Base-by-base conservation (phyloP, 345 rosid genomes). In the Citrus sinensis region DNA sequence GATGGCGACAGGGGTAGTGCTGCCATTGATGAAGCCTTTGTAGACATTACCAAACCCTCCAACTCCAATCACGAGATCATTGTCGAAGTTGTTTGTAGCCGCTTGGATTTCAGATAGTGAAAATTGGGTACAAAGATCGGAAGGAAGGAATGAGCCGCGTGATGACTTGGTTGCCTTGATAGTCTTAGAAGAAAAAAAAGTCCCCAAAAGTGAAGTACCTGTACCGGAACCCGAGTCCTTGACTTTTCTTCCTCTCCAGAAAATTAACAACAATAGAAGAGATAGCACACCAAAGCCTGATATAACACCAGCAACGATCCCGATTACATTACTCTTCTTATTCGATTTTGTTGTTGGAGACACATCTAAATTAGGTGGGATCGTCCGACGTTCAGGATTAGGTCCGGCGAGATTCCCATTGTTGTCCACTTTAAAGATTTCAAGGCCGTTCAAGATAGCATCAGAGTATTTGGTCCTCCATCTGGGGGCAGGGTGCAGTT, bases 381-480 rank as follows among this genome's bases (percentile, higher is more conserved):
- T 5, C 2, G n/a, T 40, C 22, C 0, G n/a, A 17, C 79, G 78
- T 35, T 86, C 59, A 25, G 89, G 89, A 64, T 82, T 85, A 42
- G 78, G 75, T 55, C 81, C 83, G 0, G 78, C 79, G 5, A 84
- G 85, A 32, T 9, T 74, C 0, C 71, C 2, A 0, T 0, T 0
- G 9, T 24, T 81, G 71, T 83, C 85, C 71, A 87, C 67, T 79
- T 85, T 88, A 78, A 90, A 86, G 61, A 90, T 87, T 80, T 90
- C 93, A 60, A 85, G 29, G 1, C 93, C 91, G n/a, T 90, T 88
- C 84, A 90, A 64, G n/a, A 88, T 86, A 0, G 89, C 87, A 46
- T 86, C 25, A 25, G 25, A 25, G 25, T 25, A 25, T 25, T 25
- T 25, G 25, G 25, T 25, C 25, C 25, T 25, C 67, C 42, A 61